Evolutionary conservation across 2,329 filamentous ascomycete genomes (phyloP), one percentile per base, ranked within the genome.

Genomic region (Colletotrichum liaoningense): DNA sequence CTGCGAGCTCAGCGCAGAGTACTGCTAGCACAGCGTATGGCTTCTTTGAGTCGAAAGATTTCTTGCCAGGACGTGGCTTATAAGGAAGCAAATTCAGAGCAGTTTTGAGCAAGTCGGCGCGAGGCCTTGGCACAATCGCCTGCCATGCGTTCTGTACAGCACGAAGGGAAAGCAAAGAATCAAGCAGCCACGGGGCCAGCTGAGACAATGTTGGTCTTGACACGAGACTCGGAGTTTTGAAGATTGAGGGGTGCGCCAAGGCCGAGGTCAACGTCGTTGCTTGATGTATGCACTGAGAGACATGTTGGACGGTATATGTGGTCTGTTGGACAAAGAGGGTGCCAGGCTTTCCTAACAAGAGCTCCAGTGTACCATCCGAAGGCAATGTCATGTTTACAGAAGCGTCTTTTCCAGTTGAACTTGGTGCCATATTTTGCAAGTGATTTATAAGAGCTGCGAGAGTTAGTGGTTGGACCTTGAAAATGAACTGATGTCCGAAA

Each of bases 151-250:
- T 82, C 70, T 86, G 84, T 12, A 82, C 78, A 24, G 81, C 77
- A 63, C 84, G 82, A 35, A 89, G 78, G 55, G 84, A 82, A 46
- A 86, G 81, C 74, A 86, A 80, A 7, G 83, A 83, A 76, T 90
- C 88, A 71, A 89, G 79, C 14, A 90, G 79, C 88, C 87, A 89
- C 14, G 85, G 82, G 0, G 83, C 78, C 70, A 82, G 82, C 73
- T 86, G 86, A 22, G 79, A 80, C 63, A 84, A 84, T 69, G 79
- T 80, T 19, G 80, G 78, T 12, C 78, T 76, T 35, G 77, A 80
- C 11, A 79, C 78, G 55, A 81, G 83, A 2, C 77, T 78, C 5
- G 79, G 66, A 22, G 81, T 79, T n/a, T 79, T 77, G 11, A 80
- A 82, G 8, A 81, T 58, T 5, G 86, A 76, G 26, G 83, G 83